phyloP scores from a whole-genome alignment of 2,329 filamentous ascomycete genomes.

The Colletotrichum scovillei region DNA sequence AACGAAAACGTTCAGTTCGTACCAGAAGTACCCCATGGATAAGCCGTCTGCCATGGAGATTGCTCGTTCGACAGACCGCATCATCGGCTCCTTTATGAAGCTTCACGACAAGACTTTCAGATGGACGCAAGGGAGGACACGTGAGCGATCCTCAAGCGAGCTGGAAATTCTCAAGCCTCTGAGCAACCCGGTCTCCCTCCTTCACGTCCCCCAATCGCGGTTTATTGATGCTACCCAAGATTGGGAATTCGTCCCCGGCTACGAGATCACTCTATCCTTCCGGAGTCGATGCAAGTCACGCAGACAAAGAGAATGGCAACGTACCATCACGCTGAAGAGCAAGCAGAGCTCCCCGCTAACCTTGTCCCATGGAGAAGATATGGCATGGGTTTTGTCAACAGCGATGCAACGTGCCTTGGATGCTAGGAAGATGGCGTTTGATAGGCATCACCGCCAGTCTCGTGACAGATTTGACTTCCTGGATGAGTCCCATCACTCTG shows the following conservation, averaged over 20 bases:
- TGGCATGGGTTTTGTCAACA: slow-evolving; percentile 58
- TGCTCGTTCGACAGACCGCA: slow-evolving; percentile 60
- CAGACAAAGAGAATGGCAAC: slow-evolving; percentile 50
- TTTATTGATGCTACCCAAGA: slow-evolving; percentile 57
- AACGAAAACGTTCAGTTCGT: slow-evolving; percentile 60
- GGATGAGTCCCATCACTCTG: slow-evolving; percentile 51
- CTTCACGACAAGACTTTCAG: slow-evolving; percentile 62
- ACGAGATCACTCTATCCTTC: slow-evolving; percentile 58
- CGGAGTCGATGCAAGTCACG: slow-evolving; percentile 53
- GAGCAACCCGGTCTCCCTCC: slow-evolving; percentile 56
- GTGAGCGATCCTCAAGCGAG: slow-evolving; percentile 49
- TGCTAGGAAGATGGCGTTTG: slow-evolving; percentile 53
- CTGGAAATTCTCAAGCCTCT: slow-evolving; percentile 54
- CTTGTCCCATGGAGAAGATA: slow-evolving; percentile 56
- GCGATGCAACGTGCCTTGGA: slow-evolving; percentile 55
- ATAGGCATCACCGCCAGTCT: slow-evolving; percentile 48
- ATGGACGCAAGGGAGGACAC: slow-evolving; percentile 57
- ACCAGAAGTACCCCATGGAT: slow-evolving; percentile 60
- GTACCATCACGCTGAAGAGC: slow-evolving; percentile 57
- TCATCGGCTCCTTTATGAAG: slow-evolving; percentile 62
- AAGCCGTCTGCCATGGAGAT: slow-evolving; percentile 57
- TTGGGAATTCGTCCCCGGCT: slow-evolving; percentile 62
- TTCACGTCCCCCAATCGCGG: slow-evolving; percentile 57
- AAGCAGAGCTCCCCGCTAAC: slow-evolving; percentile 60
- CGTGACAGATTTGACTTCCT: slow-evolving; percentile 51